phyloP scores from a whole-genome alignment of 257 asterid species.

The Capsicum baccatum region DNA sequence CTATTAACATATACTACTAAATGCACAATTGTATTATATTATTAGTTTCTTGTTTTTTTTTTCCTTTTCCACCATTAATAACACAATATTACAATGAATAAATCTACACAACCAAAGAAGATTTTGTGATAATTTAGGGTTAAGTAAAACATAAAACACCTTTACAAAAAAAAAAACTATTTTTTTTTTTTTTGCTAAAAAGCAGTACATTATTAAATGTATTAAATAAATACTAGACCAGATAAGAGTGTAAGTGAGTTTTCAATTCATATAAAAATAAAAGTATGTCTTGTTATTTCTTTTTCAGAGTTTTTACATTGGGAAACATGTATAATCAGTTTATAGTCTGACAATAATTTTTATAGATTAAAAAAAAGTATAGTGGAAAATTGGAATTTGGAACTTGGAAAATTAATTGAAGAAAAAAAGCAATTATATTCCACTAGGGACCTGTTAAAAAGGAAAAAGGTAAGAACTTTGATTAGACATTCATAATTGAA shows the following conservation, averaged over 20 bases:
- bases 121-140: constrained; percentile 36
- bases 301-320: constrained; percentile 22
- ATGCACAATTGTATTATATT: too few relatives aligned
- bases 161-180: constrained; percentile 31
- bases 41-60: neutral
- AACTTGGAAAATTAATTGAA: constrained; percentile 20
- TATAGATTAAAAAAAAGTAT: neutral
- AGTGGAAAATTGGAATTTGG: neutral
- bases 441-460: neutral
- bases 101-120: constrained; percentile 37
- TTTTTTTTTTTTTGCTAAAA: neutral
- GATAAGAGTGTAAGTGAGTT: constrained; percentile 33
- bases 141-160: constrained; percentile 9
- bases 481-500: neutral
- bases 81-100: constrained; percentile 19
- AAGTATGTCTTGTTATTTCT: constrained; percentile 31
- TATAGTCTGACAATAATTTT: neutral
- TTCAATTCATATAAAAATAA: neutral
- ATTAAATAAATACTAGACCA: constrained; percentile 1
- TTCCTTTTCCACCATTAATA: neutral
- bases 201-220: neutral
- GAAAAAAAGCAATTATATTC: constrained; percentile 30
- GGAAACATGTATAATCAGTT: constrained; percentile 11
- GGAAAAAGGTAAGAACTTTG: neutral
- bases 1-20: neutral